Percentiles rank a stretch among this genome's conserved stretches.
Evolutionary conservation across 1,139 yeast genomes (phyloP).

Genomic region (Yamadazyma mexicana): DNA sequence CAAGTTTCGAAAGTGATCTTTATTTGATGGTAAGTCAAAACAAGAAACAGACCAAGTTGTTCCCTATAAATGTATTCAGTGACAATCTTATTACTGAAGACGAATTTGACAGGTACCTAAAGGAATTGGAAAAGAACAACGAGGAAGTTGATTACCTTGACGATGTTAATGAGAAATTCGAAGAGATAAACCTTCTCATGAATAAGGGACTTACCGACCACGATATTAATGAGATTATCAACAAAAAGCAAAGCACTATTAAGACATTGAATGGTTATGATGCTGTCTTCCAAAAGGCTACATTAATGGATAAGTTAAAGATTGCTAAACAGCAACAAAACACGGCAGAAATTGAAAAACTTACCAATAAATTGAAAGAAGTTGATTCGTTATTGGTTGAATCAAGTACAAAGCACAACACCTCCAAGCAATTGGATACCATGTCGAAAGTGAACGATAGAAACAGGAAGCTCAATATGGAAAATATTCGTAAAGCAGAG

Average conservation of each 20-base stretch:
- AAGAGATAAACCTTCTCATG: conserved; percentile 60
- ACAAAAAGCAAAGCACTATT: conserved; percentile 57
- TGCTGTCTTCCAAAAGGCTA: conserved; percentile 75
- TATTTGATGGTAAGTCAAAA: conserved; percentile 70
- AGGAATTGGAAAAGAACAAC: conserved; percentile 59
- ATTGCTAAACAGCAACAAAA: conserved; percentile 74
- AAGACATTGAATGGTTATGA: conserved; percentile 56
- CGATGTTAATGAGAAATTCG: conserved; percentile 64
- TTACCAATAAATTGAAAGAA: conserved; percentile 43
- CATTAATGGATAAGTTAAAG: conserved; percentile 69
- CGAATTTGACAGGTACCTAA: conserved; percentile 72
- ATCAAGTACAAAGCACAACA: conserved; percentile 22
- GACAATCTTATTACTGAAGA: conserved; percentile 67
- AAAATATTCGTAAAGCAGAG: conserved; percentile 79
- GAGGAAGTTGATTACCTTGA: conserved; percentile 63
- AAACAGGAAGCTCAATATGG: conserved; percentile 78
- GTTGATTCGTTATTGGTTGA: conserved; percentile 31
- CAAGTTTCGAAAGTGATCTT: conserved; percentile 56
- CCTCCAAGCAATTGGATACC: conserved; percentile 26
- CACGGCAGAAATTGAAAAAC: conserved; percentile 46
- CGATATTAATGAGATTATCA: conserved; percentile 79
- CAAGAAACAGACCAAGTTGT: conserved; percentile 61
- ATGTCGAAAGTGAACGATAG: conserved; percentile 74
- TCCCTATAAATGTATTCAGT: conserved; percentile 76
- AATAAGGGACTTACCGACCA: conserved; percentile 67